phyloP scores from a whole-genome alignment of 108 stramenopile species.

The Fragilariopsis cylindrus region DNA sequence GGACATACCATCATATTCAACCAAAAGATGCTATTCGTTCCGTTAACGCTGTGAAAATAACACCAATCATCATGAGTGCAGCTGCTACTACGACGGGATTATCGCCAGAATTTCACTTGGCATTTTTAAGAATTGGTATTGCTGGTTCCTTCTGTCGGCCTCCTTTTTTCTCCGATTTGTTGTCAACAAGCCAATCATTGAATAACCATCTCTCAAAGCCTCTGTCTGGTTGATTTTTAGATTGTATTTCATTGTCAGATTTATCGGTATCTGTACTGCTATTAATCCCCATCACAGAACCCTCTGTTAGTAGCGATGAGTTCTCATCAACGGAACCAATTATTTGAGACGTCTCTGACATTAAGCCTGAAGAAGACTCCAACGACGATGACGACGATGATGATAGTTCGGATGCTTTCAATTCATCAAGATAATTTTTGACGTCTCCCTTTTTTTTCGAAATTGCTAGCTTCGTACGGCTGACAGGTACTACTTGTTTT shows the following conservation, averaged over 20 bases:
- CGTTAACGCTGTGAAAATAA: slow-evolving; percentile 63
- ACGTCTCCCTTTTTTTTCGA: slow-evolving; percentile 69
- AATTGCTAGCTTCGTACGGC: slow-evolving; percentile 72
- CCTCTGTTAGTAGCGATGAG: too few relatives aligned
- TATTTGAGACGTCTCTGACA: too few relatives aligned
- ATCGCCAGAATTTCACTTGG: slow-evolving; percentile 90
- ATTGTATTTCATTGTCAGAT: too few relatives aligned
- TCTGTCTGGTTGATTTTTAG: slow-evolving; percentile 24
- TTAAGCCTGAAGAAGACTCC: too few relatives aligned
- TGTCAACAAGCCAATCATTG: slow-evolving; percentile 71
- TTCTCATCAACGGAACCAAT: too few relatives aligned
- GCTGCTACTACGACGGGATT: slow-evolving; percentile 82
- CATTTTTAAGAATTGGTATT: slow-evolving; percentile 71
- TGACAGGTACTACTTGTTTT: slow-evolving; percentile 71
- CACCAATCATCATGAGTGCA: slow-evolving; percentile 63
- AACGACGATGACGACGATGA: too few relatives aligned
- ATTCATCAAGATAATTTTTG: slow-evolving; percentile 74
- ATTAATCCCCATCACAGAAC: too few relatives aligned
- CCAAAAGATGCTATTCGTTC: slow-evolving; percentile 51
- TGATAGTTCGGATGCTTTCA: slow-evolving; percentile 10
- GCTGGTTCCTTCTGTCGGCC: slow-evolving; percentile 81
- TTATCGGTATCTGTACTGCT: too few relatives aligned
- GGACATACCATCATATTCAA: not conserved
- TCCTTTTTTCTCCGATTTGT: slow-evolving; percentile 38
- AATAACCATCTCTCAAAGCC: slow-evolving; percentile 82